These are phyloP conservation scores for Hypoxylon sp. DNA, from an alignment of 2,329 filamentous ascomycete genomes.

Conservation along the genomic window DNA sequence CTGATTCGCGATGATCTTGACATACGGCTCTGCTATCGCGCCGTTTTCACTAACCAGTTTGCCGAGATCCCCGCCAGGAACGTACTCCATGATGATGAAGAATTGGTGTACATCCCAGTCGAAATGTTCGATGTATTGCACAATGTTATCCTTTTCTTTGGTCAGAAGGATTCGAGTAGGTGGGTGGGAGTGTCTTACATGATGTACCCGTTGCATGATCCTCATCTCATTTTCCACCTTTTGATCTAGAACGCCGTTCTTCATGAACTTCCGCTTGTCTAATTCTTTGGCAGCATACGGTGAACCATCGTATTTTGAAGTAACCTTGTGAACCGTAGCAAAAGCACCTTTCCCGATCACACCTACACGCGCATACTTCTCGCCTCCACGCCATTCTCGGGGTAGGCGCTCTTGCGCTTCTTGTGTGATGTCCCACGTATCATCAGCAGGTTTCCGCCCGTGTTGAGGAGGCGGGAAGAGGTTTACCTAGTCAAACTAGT, in stretches of 20 bases:
- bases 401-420: conserved; percentile 54
- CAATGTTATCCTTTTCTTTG: conserved; percentile 78
- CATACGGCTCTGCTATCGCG: conserved; percentile 73
- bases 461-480: conserved; percentile 44
- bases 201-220: conserved; percentile 88
- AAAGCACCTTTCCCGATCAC: conserved; percentile 94
- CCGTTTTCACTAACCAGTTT: conserved; percentile 73
- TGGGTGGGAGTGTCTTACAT: conserved; percentile 67
- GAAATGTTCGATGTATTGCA: conserved; percentile 89
- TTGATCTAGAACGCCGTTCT: conserved; percentile 88
- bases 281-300: conserved; percentile 94
- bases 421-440: conserved; percentile 44
- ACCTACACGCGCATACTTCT: conserved; percentile 84
- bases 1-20: conserved; percentile 79
- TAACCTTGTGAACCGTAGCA: conserved; percentile 91
- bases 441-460: conserved; percentile 30
- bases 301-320: conserved; percentile 83
- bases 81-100: conserved; percentile 97
- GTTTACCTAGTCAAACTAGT: conserved; percentile 45
- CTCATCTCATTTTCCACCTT: conserved; percentile 97
- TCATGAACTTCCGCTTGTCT: conserved; percentile 92
- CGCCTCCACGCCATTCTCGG: conserved; percentile 84
- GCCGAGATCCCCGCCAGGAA: conserved; percentile 85
- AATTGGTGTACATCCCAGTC: conserved; percentile 85
- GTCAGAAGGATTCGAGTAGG: conserved; percentile 34